Evolutionary conservation across 257 asterid genomes (phyloP), one percentile per base, ranked within the genome.

Genomic region (Petunia secreta): DNA sequence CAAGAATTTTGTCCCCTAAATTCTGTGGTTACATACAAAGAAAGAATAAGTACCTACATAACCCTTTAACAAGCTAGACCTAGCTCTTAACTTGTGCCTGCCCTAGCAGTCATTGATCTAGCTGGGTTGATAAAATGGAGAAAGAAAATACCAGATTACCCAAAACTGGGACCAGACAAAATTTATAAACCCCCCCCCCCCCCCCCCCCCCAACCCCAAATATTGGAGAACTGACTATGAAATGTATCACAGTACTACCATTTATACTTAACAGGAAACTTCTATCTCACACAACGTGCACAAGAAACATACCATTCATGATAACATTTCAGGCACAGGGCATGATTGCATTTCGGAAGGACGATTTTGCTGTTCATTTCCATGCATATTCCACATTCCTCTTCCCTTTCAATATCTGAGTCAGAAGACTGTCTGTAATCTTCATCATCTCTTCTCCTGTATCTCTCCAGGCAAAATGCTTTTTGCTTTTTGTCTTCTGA

Each of bases 321-420:
- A 90, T 93, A 95, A 91, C 99, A 95, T 88, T 91, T 93, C 85
- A 92, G 81, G 89, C 99, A 95, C 91, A 95, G 84, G 85, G 91
- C 90, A 50, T 93, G 99, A 79, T 86, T 90, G 86, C 98, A 95
- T 83, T 85, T 88, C 11, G 99, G 98, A 88, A 95, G 86, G 83
- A 95, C 99, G 50, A 93, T 88, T 86, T 95, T 95, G 82, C 89
- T 85, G 62, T 91, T 91, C 79, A 82, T 83, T 91, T 95, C 98
- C 98, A 95, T 90, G 91, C 99, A 95, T 81, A 96, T 94, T 76
- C 97, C 98, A 85, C 99, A 96, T 86, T 96, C 99, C 43, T 92
- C 97, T 80, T 95, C 99, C 89, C 97, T 87, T 84, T 95, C 98
- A 73, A 82, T 86, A 80, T 95, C 98, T 39, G 85, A 76, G 55